A percentile compares a stretch with the other conserved stretches of the same genome.
Conservation (phyloP, 1,139 yeast genomes). For the Yamadazyma jaroonii region DNA sequence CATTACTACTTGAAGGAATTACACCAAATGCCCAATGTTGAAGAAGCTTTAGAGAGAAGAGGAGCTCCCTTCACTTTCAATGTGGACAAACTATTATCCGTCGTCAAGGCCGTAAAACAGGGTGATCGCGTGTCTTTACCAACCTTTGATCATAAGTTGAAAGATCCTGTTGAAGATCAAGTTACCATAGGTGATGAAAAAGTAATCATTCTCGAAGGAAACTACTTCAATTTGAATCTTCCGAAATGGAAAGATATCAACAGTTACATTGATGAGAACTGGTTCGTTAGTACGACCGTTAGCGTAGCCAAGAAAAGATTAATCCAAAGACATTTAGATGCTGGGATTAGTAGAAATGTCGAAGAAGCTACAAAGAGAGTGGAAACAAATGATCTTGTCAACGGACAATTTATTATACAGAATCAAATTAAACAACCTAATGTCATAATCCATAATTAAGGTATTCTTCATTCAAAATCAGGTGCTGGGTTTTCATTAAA, state of each 20-base stretch:
- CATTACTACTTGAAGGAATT: conserved; percentile 13
- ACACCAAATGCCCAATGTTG: conserved; percentile 25
- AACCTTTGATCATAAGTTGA: conserved; percentile 42
- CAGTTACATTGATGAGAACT: conserved; percentile 35
- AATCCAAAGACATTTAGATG: conserved; percentile 63
- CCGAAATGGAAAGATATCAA: conserved; percentile 49
- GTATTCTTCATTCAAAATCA: background rate
- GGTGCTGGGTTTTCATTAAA: background rate
- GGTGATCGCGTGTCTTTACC: conserved; percentile 4
- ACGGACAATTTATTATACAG: conserved; percentile 54
- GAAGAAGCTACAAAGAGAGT: conserved; percentile 63
- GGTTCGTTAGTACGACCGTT: conserved; percentile 48
- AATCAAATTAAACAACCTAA: conserved; percentile 24
- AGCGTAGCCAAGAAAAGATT: conserved; percentile 52
- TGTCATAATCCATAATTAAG: conserved; percentile 5
- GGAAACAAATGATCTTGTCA: conserved; percentile 62
- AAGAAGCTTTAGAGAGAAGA: conserved; percentile 58
- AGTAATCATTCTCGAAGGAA: conserved; percentile 62
- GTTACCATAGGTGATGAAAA: conserved; percentile 39
- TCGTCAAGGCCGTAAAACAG: conserved; percentile 19
- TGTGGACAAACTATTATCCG: conserved; percentile 34
- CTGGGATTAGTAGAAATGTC: conserved; percentile 58
- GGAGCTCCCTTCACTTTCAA: conserved; percentile 91
- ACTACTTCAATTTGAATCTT: conserved; percentile 51
- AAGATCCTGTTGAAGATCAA: conserved; percentile 61